Evolutionary conservation across 2,329 filamentous ascomycete species (phyloP).

Genomic region (Microsporum audouinii): DNA sequence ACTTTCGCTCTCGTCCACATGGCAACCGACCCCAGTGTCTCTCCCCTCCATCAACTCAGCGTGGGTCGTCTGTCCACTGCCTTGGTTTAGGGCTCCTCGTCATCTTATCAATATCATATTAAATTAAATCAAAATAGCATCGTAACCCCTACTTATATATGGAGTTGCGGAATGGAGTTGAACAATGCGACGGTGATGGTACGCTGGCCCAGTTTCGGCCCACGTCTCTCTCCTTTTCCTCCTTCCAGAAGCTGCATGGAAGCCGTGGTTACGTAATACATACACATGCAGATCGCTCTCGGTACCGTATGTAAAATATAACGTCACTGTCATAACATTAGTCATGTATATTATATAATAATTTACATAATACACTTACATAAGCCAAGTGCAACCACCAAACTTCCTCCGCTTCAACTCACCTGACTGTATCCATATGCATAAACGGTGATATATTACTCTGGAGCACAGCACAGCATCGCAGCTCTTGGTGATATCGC

Average conservation of each 20-base stretch:
- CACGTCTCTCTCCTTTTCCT: not conserved
- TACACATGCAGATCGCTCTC: not conserved
- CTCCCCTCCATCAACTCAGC: not conserved
- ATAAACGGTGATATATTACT: not conserved
- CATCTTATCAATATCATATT: not conserved
- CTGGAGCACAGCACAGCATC: not conserved
- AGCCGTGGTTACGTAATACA: not conserved
- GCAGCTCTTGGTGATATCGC: not conserved
- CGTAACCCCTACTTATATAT: too few relatives aligned
- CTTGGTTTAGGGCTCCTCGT: not conserved
- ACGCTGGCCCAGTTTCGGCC: not conserved
- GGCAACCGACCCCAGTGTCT: not conserved
- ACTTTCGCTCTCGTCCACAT: not conserved
- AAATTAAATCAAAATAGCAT: not conserved
- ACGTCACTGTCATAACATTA: not conserved
- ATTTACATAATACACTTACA: not conserved
- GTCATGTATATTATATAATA: not conserved
- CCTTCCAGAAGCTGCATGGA: constrained; percentile 3
- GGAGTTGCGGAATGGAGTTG: not conserved
- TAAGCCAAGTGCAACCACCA: not conserved
- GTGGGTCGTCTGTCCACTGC: not conserved
- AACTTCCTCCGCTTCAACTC: not conserved
- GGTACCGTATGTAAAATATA: not conserved
- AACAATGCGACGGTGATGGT: not conserved
- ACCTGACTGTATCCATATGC: not conserved